Percentiles rank a stretch among this genome's conserved stretches.
phyloP scores from a whole-genome alignment of 345 rosid species.

The Gossypium longicalyx region DNA sequence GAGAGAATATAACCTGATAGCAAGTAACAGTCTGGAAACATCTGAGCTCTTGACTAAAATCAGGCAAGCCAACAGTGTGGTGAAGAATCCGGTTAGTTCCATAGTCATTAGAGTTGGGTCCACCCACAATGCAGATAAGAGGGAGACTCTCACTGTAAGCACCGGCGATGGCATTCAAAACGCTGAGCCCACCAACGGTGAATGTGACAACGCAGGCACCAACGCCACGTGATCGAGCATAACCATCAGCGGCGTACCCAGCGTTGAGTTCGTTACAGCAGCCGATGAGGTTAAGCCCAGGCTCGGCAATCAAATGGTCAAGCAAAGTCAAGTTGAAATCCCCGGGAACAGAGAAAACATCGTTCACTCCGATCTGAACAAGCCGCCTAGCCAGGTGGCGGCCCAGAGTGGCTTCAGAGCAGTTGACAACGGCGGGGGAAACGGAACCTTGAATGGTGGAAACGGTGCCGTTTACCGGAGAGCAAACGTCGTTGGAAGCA shows the following conservation, averaged over 20 bases:
- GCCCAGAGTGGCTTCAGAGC: slow-evolving; percentile 51
- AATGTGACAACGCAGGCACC: slow-evolving; percentile 83
- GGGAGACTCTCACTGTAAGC: slow-evolving; percentile 84
- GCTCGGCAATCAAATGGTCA: slow-evolving; percentile 71
- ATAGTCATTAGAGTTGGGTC: slow-evolving; percentile 78
- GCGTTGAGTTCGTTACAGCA: slow-evolving; percentile 88
- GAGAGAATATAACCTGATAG: slow-evolving; percentile 35
- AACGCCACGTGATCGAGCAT: slow-evolving; percentile 58
- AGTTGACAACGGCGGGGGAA: slow-evolving; percentile 20
- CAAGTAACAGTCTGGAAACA: slow-evolving; percentile 74
- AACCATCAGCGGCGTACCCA: slow-evolving; percentile 82
- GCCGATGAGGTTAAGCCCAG: slow-evolving; percentile 53
- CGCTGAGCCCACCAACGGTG: slow-evolving; percentile 76
- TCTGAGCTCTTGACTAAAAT: slow-evolving; percentile 65
- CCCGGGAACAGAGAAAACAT: slow-evolving; percentile 69
- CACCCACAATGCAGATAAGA: slow-evolving; percentile 72
- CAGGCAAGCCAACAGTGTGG: slow-evolving; percentile 72
- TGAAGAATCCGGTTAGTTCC: slow-evolving; percentile 78
- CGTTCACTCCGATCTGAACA: slow-evolving; percentile 47
- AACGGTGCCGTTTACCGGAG: slow-evolving; percentile 35
- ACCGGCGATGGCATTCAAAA: slow-evolving; percentile 76
- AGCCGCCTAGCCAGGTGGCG: slow-evolving; percentile 67
- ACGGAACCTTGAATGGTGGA: slow-evolving; percentile 30
- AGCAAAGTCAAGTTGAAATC: slow-evolving; percentile 79
- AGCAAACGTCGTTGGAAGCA: slow-evolving; percentile 32